Evolutionary conservation across 2,329 filamentous ascomycete species (phyloP).

Genomic region (Fusarium drepaniforme): DNA sequence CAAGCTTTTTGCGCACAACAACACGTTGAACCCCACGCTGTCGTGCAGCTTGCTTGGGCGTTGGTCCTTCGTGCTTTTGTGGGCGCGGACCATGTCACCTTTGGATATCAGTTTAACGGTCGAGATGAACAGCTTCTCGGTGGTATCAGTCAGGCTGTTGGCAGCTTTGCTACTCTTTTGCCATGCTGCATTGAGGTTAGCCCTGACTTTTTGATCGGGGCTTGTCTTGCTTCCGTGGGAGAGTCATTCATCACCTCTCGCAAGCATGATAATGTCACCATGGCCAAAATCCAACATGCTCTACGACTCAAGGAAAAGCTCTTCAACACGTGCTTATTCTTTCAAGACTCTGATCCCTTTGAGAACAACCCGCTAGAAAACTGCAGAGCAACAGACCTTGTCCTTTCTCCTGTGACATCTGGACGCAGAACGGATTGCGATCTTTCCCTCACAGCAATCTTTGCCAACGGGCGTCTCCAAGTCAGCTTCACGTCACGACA

Average conservation of each 20-base stretch:
- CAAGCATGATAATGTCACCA: conserved; percentile 58
- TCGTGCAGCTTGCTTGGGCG: conserved; percentile 71
- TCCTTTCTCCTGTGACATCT: conserved; percentile 31
- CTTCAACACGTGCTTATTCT: conserved; percentile 65
- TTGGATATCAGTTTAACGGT: conserved; percentile 63
- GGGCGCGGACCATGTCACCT: conserved; percentile 64
- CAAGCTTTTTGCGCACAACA: conserved; percentile 57
- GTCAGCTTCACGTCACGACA: conserved; percentile 59
- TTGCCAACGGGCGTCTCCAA: conserved; percentile 55
- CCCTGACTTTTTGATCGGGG: conserved; percentile 47
- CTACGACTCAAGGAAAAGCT: conserved; percentile 58
- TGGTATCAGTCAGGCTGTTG: conserved; percentile 57
- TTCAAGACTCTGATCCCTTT: conserved; percentile 54
- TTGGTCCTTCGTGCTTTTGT: conserved; percentile 68
- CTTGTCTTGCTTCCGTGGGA: conserved; percentile 49
- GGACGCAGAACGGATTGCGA: conserved; percentile 59
- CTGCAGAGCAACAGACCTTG: neutral
- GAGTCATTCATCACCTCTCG: conserved; percentile 38
- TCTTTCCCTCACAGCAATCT: conserved; percentile 59
- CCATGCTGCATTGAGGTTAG: conserved; percentile 51
- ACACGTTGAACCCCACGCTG: conserved; percentile 59
- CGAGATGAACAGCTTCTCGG: conserved; percentile 57
- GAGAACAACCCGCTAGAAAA: neutral
- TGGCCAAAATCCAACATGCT: conserved; percentile 61
- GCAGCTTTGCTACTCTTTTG: conserved; percentile 58